A percentile compares a stretch with the other conserved stretches of the same genome.
Conservation (phyloP, 768 basidiomycete genomes). For the Chalciporus chontae region DNA sequence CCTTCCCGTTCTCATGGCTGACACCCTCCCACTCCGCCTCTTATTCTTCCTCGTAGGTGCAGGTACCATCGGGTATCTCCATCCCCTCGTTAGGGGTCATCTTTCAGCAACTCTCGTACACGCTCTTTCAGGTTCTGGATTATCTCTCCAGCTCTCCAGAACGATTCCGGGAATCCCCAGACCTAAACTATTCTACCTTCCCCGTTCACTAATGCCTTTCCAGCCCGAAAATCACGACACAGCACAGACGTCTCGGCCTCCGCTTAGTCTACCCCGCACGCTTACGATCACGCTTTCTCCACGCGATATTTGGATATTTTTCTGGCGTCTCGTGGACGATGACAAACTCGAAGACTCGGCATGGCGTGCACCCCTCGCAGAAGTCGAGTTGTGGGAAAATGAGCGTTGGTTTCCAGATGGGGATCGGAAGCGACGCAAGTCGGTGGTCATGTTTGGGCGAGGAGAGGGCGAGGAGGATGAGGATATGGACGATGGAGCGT, state of each 20-base stretch:
- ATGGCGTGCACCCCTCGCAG: slow-evolving; percentile 61
- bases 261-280: neutral
- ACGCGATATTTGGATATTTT: slow-evolving; percentile 29
- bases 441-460: neutral
- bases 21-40: slow-evolving; percentile 46
- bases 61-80: slow-evolving; percentile 6
- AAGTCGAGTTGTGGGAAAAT: slow-evolving; percentile 81
- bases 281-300: slow-evolving; percentile 12
- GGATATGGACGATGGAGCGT: slow-evolving; percentile 2
- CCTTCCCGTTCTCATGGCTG: slow-evolving; percentile 37
- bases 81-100: neutral
- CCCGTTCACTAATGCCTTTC: neutral
- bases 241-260: neutral
- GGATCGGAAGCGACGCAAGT: slow-evolving; percentile 1
- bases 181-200: neutral
- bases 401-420: slow-evolving; percentile 50
- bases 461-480: slow-evolving; percentile 13
- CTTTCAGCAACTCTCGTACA: neutral
- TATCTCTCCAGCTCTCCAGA: slow-evolving; percentile 15
- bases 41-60: slow-evolving; percentile 36
- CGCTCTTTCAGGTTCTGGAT: slow-evolving; percentile 12
- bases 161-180: slow-evolving; percentile 6
- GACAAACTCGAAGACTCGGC: slow-evolving; percentile 60
- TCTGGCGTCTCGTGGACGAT: slow-evolving; percentile 51
- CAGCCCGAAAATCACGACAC: neutral